Evolutionary conservation across 2,329 filamentous ascomycete genomes (phyloP).

Genomic region (Coccinonectria pachysandricola): DNA sequence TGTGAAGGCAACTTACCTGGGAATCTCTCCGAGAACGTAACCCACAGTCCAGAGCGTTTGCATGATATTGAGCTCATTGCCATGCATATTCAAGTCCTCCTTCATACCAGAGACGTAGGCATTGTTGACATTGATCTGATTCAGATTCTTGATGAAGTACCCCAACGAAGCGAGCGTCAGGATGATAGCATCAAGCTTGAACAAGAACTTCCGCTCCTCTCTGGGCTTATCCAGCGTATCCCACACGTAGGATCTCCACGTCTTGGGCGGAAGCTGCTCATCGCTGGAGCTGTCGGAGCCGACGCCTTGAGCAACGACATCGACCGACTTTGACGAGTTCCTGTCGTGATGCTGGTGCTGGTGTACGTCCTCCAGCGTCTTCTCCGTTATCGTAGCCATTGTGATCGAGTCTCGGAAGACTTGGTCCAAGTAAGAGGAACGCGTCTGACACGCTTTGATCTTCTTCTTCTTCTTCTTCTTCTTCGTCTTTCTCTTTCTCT

Average conservation of each 20-base stretch:
- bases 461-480: too few relatives aligned
- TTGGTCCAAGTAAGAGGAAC: too few relatives aligned
- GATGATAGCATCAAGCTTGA: slow-evolving; percentile 32
- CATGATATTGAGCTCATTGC: slow-evolving; percentile 38
- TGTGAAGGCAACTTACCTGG: slow-evolving; percentile 10
- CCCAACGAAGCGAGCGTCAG: slow-evolving; percentile 26
- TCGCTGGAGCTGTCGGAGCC: slow-evolving; percentile 10
- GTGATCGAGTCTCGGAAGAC: too few relatives aligned
- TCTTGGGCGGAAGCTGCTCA: slow-evolving; percentile 22
- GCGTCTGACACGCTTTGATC: too few relatives aligned
- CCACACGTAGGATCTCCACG: slow-evolving; percentile 39
- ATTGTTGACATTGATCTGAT: slow-evolving; percentile 27
- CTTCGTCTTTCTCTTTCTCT: too few relatives aligned
- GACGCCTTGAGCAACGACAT: slow-evolving; percentile 2
- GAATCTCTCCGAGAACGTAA: slow-evolving; percentile 40
- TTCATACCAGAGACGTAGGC: slow-evolving; percentile 35
- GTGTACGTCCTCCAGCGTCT: too few relatives aligned
- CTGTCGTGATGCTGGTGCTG: slow-evolving; percentile 3
- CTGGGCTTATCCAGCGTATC: slow-evolving; percentile 35
- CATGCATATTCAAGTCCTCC: slow-evolving; percentile 39
- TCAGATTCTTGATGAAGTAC: slow-evolving; percentile 30
- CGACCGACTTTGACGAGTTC: slow-evolving; percentile 5
- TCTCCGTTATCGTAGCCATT: too few relatives aligned
- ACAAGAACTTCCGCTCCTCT: slow-evolving; percentile 29
- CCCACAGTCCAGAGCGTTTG: slow-evolving; percentile 47